Evolutionary conservation across 225 moss, liverwort and hornwort species (phyloP).

Genomic region (Pleurozium schreberi): DNA sequence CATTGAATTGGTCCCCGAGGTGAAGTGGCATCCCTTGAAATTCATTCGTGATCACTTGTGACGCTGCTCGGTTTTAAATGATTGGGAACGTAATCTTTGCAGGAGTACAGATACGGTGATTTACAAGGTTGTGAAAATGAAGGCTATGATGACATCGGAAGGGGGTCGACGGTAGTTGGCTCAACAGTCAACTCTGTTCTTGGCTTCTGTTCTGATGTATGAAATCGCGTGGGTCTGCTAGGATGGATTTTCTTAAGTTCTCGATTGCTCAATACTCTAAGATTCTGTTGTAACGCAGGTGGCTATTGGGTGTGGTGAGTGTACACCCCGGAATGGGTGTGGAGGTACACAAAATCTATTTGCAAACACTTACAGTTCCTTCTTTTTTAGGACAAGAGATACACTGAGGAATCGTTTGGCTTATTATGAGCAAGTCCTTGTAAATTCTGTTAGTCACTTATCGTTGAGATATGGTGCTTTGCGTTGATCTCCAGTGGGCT

Average conservation of each 20-base stretch:
- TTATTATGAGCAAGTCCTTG: background rate
- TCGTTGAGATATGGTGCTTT: background rate
- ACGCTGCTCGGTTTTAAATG: background rate
- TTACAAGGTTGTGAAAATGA: conserved; percentile 57
- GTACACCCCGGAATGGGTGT: conserved; percentile 10
- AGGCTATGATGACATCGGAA: conserved; percentile 60
- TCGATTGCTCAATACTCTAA: background rate
- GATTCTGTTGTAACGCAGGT: conserved; percentile 41
- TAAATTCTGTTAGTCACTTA: background rate
- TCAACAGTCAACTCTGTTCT: background rate
- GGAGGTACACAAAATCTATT: conserved; percentile 25
- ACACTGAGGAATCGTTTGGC: background rate
- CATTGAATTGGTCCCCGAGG: background rate
- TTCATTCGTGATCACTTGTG: background rate
- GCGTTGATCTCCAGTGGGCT: background rate
- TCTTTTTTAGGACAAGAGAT: background rate
- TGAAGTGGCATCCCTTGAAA: background rate
- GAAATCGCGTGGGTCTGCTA: background rate
- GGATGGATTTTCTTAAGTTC: background rate
- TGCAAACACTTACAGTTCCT: background rate
- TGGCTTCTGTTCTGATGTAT: background rate
- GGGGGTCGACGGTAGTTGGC: conserved; percentile 45
- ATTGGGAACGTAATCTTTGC: background rate
- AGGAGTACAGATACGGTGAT: conserved; percentile 82
- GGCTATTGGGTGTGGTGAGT: conserved; percentile 28